phyloP scores from a whole-genome alignment of 2,329 filamentous ascomycete species.

The Mycosphaerella arachidis region DNA sequence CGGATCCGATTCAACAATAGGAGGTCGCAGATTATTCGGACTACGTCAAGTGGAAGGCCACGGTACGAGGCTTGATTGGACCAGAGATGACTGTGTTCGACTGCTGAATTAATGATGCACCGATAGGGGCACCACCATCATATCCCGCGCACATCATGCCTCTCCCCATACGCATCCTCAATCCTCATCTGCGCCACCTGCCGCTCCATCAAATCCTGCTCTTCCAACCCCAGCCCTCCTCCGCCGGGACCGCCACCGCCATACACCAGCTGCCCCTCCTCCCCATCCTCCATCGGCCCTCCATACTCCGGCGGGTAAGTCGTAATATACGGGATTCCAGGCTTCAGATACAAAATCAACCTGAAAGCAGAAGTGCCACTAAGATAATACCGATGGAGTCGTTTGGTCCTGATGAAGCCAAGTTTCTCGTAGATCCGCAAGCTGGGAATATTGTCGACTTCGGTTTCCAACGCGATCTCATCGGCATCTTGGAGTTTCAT shows the following conservation, averaged over 20 bases:
- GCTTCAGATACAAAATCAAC: constrained; percentile 74
- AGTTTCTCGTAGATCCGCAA: constrained; percentile 90
- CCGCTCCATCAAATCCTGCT: constrained; percentile 26
- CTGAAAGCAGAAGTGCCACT: constrained; percentile 95
- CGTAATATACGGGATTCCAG: constrained; percentile 45
- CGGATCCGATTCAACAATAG: not conserved
- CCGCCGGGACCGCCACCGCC: not conserved
- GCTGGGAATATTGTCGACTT: constrained; percentile 84
- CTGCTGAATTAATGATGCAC: not conserved
- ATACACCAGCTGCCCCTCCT: not conserved
- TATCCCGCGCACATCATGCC: constrained; percentile 9
- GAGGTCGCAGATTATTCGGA: not conserved
- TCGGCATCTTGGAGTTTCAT: constrained; percentile 78
- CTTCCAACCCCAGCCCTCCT: constrained; percentile 11
- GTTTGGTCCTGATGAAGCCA: constrained; percentile 88
- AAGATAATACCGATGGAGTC: constrained; percentile 88
- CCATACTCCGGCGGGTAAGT: constrained; percentile 32
- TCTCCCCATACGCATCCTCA: constrained; percentile 25
- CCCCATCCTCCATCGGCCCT: constrained; percentile 2
- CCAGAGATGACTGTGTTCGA: not conserved
- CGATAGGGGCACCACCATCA: not conserved
- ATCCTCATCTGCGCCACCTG: constrained; percentile 29
- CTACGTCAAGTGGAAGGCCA: not conserved
- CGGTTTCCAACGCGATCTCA: constrained; percentile 84
- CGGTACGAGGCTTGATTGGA: not conserved